Evolutionary conservation across 1,284 basidiomycete genomes (phyloP).

Genomic region (Apiotrichum gamsii): DNA sequence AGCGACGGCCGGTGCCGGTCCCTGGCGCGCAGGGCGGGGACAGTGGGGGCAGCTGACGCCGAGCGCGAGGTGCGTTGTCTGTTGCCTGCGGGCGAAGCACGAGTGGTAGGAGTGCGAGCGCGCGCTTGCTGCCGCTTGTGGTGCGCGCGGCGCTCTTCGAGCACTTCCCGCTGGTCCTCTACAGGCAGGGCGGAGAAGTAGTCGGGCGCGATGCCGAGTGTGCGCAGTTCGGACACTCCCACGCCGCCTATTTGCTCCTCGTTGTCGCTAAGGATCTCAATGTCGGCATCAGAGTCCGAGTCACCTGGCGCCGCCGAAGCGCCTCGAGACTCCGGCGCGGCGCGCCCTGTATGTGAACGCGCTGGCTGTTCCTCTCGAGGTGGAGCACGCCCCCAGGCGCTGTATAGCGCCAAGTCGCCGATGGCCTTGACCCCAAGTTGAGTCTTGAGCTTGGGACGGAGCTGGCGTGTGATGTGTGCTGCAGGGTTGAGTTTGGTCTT

Average conservation of each 20-base stretch:
- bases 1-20: slow-evolving; percentile 50
- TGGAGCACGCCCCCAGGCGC: slow-evolving; percentile 29
- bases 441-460: slow-evolving; percentile 41
- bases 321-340: too few relatives aligned
- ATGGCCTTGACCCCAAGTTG: slow-evolving; percentile 30
- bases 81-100: too few relatives aligned
- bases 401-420: slow-evolving; percentile 33
- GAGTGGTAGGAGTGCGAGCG: too few relatives aligned
- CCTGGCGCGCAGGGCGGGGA: slow-evolving; percentile 52
- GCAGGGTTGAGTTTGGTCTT: slow-evolving; percentile 20
- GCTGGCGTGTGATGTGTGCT: slow-evolving; percentile 40
- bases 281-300: neutral
- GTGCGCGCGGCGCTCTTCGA: slow-evolving; percentile 52
- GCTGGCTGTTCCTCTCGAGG: too few relatives aligned
- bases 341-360: too few relatives aligned
- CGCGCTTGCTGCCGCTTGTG: slow-evolving; percentile 40
- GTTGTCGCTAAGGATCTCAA: slow-evolving; percentile 5
- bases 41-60: slow-evolving; percentile 47
- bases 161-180: slow-evolving; percentile 64
- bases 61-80: slow-evolving; percentile 43
- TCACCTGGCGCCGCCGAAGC: neutral
- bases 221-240: slow-evolving; percentile 53
- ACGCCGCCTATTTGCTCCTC: slow-evolving; percentile 16
- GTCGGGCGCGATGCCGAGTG: slow-evolving; percentile 61
- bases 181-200: slow-evolving; percentile 66